phyloP scores from a whole-genome alignment of 345 rosid species.

The Syzygium oleosum region DNA sequence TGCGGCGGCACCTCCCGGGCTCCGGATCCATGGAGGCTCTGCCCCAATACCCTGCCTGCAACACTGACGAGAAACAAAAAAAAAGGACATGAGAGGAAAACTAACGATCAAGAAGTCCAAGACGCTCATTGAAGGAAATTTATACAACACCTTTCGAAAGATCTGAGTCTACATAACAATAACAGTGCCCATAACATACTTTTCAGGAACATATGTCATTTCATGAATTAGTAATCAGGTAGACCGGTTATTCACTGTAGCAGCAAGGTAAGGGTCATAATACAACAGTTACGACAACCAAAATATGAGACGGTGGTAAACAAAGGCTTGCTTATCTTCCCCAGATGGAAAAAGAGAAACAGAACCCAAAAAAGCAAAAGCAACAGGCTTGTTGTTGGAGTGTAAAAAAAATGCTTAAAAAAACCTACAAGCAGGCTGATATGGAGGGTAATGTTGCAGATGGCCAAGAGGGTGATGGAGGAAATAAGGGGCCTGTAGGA shows the following conservation, averaged over 20 bases:
- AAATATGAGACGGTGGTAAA: not conserved
- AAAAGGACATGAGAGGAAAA: not conserved
- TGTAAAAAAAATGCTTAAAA: not conserved
- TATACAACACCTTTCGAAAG: not conserved
- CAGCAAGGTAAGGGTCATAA: not conserved
- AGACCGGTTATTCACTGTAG: not conserved
- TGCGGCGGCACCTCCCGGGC: slow-evolving; percentile 97
- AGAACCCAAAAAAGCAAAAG: not conserved
- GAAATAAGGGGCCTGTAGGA: slow-evolving; percentile 50
- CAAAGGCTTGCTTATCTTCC: not conserved
- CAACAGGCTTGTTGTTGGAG: not conserved
- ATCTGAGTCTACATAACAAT: not conserved
- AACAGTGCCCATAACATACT: not conserved
- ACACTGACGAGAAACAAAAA: slow-evolving; percentile 13
- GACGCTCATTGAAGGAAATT: not conserved
- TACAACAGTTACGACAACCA: not conserved
- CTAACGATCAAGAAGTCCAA: not conserved
- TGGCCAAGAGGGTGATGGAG: slow-evolving; percentile 52
- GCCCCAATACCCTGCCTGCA: slow-evolving; percentile 75
- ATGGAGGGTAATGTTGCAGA: slow-evolving; percentile 24
- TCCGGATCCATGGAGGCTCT: slow-evolving; percentile 90
- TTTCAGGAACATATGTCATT: not conserved
- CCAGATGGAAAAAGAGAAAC: not conserved
- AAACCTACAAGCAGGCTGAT: slow-evolving; percentile 73
- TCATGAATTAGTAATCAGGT: not conserved